These are phyloP conservation scores for Cyberlindnera mrakii DNA, from an alignment of 805 yeast genomes.

Conservation along the genomic window DNA sequence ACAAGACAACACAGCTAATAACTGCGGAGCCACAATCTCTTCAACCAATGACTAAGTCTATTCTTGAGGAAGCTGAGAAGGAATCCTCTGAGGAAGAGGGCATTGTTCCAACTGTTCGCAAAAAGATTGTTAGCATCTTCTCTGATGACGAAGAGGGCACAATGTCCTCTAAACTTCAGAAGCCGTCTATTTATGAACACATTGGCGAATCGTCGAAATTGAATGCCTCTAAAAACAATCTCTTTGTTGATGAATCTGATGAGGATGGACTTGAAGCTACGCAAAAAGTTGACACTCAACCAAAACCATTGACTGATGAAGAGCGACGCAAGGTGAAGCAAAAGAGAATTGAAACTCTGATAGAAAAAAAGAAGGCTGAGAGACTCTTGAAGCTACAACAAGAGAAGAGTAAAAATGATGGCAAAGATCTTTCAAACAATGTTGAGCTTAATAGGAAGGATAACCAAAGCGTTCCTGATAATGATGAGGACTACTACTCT, in stretches of 20 bases:
- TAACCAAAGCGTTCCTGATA: too few species aligned
- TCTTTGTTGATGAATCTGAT: conserved; percentile 16
- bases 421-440: conserved; percentile 5
- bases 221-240: background rate
- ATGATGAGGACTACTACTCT: conserved; percentile 1
- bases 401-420: conserved; percentile 3
- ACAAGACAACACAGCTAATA: background rate
- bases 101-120: background rate
- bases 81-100: background rate
- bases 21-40: background rate
- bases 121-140: background rate
- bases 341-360: conserved; percentile 14
- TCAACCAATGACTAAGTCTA: background rate
- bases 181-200: background rate
- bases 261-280: conserved; percentile 7
- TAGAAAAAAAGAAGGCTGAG: conserved; percentile 17
- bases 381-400: conserved; percentile 18
- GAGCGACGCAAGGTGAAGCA: conserved; percentile 7
- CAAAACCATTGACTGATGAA: background rate
- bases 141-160: conserved; percentile 1
- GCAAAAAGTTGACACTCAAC: background rate
- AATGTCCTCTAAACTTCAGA: background rate
- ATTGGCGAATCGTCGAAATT: background rate
- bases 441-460: background rate
- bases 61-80: background rate